These are phyloP conservation scores for Entomophthora muscae DNA, from an alignment of 371 early-diverging fungal genomes.

Conservation along the genomic window DNA sequence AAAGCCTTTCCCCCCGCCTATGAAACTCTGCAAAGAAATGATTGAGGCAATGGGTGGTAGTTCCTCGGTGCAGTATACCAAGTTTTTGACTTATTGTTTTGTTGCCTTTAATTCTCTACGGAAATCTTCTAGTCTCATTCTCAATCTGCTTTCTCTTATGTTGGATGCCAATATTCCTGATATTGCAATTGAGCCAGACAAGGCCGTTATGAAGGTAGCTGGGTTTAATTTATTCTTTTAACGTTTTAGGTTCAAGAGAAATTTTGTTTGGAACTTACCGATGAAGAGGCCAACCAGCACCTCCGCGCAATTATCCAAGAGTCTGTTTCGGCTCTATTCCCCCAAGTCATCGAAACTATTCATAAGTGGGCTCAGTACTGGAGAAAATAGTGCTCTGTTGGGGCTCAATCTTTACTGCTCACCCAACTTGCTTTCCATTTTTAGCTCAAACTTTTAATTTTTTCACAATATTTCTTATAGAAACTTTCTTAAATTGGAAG, in stretches of 20 bases:
- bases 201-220: slow-evolving; percentile 74
- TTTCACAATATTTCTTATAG: too few species aligned
- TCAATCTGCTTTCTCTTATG: slow-evolving; percentile 92
- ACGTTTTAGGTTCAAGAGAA: slow-evolving; percentile 68
- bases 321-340: slow-evolving; percentile 84
- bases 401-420: too few species aligned
- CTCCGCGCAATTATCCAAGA: slow-evolving; percentile 85
- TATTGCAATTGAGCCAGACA: slow-evolving; percentile 91
- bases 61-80: slow-evolving; percentile 53
- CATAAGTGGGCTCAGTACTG: slow-evolving; percentile 89
- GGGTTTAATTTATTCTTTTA: background rate
- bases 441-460: too few species aligned
- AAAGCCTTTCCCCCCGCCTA: slow-evolving; percentile 96
- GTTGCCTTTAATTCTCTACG: slow-evolving; percentile 83
- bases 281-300: slow-evolving; percentile 86
- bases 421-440: too few species aligned
- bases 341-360: slow-evolving; percentile 92
- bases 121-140: slow-evolving; percentile 79
- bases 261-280: slow-evolving; percentile 76
- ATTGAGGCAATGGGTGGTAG: slow-evolving; percentile 96
- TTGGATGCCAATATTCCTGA: slow-evolving; percentile 86
- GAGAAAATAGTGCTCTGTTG: slow-evolving; percentile 36
- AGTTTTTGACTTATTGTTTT: slow-evolving; percentile 80
- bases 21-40: slow-evolving; percentile 98
- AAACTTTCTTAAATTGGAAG: too few species aligned